Evolutionary conservation across 805 yeast genomes (phyloP), one percentile per base, ranked within the genome.

Genomic region (Candida jianshihensis): DNA sequence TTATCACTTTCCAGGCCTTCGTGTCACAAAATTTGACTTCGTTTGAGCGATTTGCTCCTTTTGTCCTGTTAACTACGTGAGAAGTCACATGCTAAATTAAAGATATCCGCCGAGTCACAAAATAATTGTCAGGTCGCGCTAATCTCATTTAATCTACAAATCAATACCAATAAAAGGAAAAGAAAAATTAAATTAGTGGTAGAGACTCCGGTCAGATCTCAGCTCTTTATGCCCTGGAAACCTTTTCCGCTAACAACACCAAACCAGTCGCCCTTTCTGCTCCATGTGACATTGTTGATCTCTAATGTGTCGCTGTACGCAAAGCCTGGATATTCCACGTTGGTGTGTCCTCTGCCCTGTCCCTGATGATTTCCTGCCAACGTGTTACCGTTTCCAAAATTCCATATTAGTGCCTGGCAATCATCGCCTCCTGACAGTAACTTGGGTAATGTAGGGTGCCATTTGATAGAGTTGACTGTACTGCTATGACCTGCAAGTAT

Each of bases 361-460:
- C n/a, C n/a, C n/a, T n/a, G n/a, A n/a, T n/a, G n/a, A n/a, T n/a
- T n/a, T n/a, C n/a, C n/a, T n/a, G n/a, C n/a, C n/a, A n/a, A n/a
- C n/a, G n/a, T 20, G 14, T 29, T 16, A 19, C 14, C 22, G 35
- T 31, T 19, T 12, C 14, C 28, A 16, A 80, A 58, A 52, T 83
- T 88, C 80, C 88, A 80, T 14, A 77, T 64, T 20, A 82, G 57
- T 1, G 80, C 80, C 54, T 81, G 88, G 54, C 92, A 75, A 57
- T 78, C 83, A 61, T 81, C 80, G 48, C 81, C 70, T 47, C 95
- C 79, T 1, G 79, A 70, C 13, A 78, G 47, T 15, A 90, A 57
- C 20, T 71, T 56, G 41, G 81, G 78, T 22, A 77, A 70, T 1
- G 71, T 56, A 0, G 97, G 97, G 48, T 89, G 90, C 97, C 97